Evolutionary conservation across 2,329 filamentous ascomycete species (phyloP), one percentile per base, ranked within the genome.

Genomic region (Botrytis galanthina): DNA sequence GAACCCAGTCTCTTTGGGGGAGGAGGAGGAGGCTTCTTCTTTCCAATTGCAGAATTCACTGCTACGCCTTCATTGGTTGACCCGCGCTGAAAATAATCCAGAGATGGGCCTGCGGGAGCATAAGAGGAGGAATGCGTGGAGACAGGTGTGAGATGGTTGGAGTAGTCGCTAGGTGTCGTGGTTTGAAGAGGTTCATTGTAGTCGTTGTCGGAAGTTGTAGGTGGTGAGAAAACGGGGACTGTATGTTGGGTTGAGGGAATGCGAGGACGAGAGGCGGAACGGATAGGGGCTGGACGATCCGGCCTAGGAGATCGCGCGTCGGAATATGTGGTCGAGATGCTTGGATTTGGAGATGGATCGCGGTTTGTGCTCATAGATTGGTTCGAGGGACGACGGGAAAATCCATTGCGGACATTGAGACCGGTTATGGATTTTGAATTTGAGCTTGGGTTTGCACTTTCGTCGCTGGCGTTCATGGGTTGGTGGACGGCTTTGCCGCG

Each of bases 21-120:
- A 16, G 92, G 91, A 0, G 93, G 93, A 0, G 92, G 92, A 0
- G 92, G 92, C 1, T 90, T 90, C 82, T 92, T 92, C 84, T 95
- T 95, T 22, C 83, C 71, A 9, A 60, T 48, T 4, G 60, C 71
- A 18, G 54, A 46, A 37, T 48, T 71, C 92, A 93, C 7, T 82
- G 84, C 9, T 83, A 73, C 70, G 54, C 70, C 67, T 32, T 70
- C 59, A n/a, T 64, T 75, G 6, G 73, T 74, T 42, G 81, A 81
- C 3, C 51, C 57, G 0, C 76, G 76, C 72, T 79, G 79, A 79
- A 83, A 68, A 79, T 81, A 80, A 67, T 81, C 79, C 35, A 70
- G 73, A 39, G 68, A 75, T 18, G 78, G 76, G 18, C 78, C 79
- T 1, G 78, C 78, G 1, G 79, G 78, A 12, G 80, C 77, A 68